These are phyloP conservation scores for Lodderomyces beijingensis DNA, from an alignment of 1,139 yeast genomes.

Conservation along the genomic window DNA sequence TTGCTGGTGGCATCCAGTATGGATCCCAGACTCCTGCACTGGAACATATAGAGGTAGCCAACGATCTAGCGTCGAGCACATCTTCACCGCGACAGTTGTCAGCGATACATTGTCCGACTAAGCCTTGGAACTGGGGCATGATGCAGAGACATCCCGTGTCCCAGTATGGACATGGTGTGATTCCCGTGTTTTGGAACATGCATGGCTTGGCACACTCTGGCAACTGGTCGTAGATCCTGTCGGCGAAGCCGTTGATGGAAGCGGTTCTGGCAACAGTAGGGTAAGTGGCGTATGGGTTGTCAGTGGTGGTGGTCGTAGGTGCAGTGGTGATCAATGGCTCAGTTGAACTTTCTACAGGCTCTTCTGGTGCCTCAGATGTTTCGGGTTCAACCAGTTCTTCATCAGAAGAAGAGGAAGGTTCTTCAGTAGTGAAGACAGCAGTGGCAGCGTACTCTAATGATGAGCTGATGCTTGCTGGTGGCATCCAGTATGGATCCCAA, in stretches of 20 bases:
- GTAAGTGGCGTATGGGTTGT: slow-evolving; percentile 19
- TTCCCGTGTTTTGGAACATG: slow-evolving; percentile 27
- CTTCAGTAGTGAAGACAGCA: slow-evolving; percentile 5
- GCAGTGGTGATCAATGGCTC: slow-evolving; percentile 3
- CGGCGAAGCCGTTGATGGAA: slow-evolving; percentile 34
- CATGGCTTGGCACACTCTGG: slow-evolving; percentile 25
- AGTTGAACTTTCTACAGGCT: background rate
- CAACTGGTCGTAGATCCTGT: slow-evolving; percentile 21
- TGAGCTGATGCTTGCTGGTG: slow-evolving; percentile 29
- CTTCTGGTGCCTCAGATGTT: too few species aligned
- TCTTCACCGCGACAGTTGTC: slow-evolving; percentile 29
- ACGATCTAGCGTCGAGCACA: slow-evolving; percentile 32
- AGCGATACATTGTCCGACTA: slow-evolving; percentile 29
- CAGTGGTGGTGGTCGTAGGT: slow-evolving; percentile 6
- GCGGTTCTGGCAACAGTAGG: slow-evolving; percentile 34
- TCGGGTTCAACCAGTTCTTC: background rate
- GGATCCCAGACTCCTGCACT: slow-evolving; percentile 40
- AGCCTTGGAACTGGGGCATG: slow-evolving; percentile 26
- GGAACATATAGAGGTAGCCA: slow-evolving; percentile 38
- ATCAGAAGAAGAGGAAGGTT: slow-evolving; percentile 1
- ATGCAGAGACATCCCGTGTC: slow-evolving; percentile 37
- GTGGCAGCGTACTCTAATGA: slow-evolving; percentile 29
- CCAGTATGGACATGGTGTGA: slow-evolving; percentile 34
- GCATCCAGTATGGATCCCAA: slow-evolving; percentile 36
- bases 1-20: slow-evolving; percentile 34